These are phyloP conservation scores for Kodamaea sagamina DNA, from an alignment of 805 yeast genomes.

Conservation along the genomic window DNA sequence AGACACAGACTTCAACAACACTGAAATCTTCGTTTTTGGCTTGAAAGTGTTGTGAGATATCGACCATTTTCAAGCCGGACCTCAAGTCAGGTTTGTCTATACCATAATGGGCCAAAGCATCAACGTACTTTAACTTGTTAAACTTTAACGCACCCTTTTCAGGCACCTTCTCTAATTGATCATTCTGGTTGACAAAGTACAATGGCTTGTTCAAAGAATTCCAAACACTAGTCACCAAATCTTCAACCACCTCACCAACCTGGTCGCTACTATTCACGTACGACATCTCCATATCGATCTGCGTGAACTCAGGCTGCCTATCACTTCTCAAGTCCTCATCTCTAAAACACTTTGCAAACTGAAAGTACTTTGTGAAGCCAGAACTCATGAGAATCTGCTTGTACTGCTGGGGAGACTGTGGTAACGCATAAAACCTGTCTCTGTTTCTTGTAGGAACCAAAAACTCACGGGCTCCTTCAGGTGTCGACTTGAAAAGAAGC, in stretches of 20 bases:
- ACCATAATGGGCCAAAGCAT: conserved; percentile 76
- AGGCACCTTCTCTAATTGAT: conserved; percentile 29
- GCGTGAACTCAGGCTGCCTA: conserved; percentile 97
- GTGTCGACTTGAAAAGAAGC: conserved; percentile 88
- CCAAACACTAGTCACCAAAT: conserved; percentile 60
- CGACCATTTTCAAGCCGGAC: conserved; percentile 51
- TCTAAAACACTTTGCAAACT: conserved; percentile 90
- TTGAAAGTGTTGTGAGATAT: conserved; percentile 45
- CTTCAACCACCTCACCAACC: conserved; percentile 66
- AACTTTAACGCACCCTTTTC: conserved; percentile 14
- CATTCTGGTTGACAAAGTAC: conserved; percentile 36
- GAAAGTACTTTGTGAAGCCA: conserved; percentile 84
- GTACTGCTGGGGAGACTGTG: conserved; percentile 98
- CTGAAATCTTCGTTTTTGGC: conserved; percentile 51
- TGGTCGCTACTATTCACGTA: conserved; percentile 66
- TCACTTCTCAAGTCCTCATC: conserved; percentile 95
- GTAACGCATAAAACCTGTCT: conserved; percentile 76
- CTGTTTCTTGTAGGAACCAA: conserved; percentile 82
- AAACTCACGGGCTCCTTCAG: conserved; percentile 97
- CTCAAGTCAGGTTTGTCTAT: conserved; percentile 94
- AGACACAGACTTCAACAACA: conserved; percentile 71
- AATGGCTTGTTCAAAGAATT: conserved; percentile 42
- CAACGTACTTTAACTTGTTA: conserved; percentile 57
- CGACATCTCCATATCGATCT: conserved; percentile 92
- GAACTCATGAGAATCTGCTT: conserved; percentile 94